Evolutionary conservation across 169 alveolate species (phyloP).

Genomic region (Plasmodium coatneyi): DNA sequence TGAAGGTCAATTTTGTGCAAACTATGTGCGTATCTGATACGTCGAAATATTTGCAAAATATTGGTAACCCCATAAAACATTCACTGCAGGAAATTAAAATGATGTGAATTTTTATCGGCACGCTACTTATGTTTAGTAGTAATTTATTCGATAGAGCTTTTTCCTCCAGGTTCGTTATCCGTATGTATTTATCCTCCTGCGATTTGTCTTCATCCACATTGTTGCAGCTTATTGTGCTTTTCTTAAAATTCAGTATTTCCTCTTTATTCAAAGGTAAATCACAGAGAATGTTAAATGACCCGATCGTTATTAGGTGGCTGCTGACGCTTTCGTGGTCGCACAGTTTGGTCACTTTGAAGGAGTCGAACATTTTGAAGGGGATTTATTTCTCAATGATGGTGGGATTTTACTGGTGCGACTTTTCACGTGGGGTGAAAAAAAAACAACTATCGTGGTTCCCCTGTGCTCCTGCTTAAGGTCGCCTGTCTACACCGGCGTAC

Average conservation of each 20-base stretch:
- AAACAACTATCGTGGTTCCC: not conserved
- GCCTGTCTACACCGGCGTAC: not conserved
- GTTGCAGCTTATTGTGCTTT: not conserved
- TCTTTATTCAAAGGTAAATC: slow-evolving; percentile 42
- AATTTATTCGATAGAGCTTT: slow-evolving; percentile 23
- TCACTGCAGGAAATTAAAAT: slow-evolving; percentile 60
- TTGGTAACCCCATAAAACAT: slow-evolving; percentile 73
- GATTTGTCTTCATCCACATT: not conserved
- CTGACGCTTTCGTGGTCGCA: slow-evolving; percentile 31
- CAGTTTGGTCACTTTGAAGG: slow-evolving; percentile 49
- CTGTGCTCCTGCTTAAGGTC: not conserved
- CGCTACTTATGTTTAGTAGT: slow-evolving; percentile 33
- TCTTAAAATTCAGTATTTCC: slow-evolving; percentile 47
- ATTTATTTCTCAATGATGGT: not conserved
- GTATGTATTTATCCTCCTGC: slow-evolving; percentile 4
- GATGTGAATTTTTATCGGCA: slow-evolving; percentile 72
- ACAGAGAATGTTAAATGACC: slow-evolving; percentile 57
- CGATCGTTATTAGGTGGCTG: slow-evolving; percentile 59
- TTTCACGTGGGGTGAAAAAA: not conserved
- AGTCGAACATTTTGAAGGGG: slow-evolving; percentile 16
- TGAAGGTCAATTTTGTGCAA: slow-evolving; percentile 36
- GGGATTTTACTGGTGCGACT: not conserved
- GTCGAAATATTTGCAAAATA: slow-evolving; percentile 67
- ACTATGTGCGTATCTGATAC: slow-evolving; percentile 47
- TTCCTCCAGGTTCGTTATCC: slow-evolving; percentile 27